Percentiles rank a stretch among this genome's conserved stretches.
phyloP scores from a whole-genome alignment of 345 rosid species.

The Eucalyptus grandis region DNA sequence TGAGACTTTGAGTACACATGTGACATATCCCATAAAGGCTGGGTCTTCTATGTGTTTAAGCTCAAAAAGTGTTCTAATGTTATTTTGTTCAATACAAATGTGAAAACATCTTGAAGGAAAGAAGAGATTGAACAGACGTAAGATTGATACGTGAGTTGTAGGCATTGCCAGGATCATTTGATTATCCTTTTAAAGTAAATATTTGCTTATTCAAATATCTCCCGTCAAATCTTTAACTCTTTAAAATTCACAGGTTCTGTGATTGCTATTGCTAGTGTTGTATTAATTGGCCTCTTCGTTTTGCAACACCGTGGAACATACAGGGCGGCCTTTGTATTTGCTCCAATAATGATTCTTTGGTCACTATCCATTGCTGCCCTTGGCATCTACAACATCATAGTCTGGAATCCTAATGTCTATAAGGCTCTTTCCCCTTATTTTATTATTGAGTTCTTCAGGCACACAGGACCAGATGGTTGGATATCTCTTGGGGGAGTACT shows the following conservation, averaged over 20 bases:
- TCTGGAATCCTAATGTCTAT: constrained; percentile 74
- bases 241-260: constrained; percentile 43
- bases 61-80: not conserved
- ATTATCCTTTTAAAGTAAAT: not conserved
- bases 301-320: constrained; percentile 81
- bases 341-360: constrained; percentile 81
- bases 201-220: not conserved
- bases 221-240: constrained; percentile 1
- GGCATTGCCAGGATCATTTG: not conserved
- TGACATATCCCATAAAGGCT: not conserved
- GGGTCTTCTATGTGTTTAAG: not conserved
- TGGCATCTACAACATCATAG: constrained; percentile 65
- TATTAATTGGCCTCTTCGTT: constrained; percentile 82
- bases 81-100: not conserved
- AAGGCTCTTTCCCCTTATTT: constrained; percentile 80
- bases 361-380: constrained; percentile 44
- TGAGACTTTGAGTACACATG: not conserved
- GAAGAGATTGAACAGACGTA: not conserved
- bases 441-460: constrained; percentile 49
- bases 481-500: constrained; percentile 75
- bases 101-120: not conserved
- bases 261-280: constrained; percentile 46
- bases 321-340: constrained; percentile 57
- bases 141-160: not conserved
- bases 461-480: constrained; percentile 80